A percentile compares a stretch with the other conserved stretches of the same genome.
phyloP scores from a whole-genome alignment of 2,329 filamentous ascomycete genomes.

The Botryosphaeria dothidea region DNA sequence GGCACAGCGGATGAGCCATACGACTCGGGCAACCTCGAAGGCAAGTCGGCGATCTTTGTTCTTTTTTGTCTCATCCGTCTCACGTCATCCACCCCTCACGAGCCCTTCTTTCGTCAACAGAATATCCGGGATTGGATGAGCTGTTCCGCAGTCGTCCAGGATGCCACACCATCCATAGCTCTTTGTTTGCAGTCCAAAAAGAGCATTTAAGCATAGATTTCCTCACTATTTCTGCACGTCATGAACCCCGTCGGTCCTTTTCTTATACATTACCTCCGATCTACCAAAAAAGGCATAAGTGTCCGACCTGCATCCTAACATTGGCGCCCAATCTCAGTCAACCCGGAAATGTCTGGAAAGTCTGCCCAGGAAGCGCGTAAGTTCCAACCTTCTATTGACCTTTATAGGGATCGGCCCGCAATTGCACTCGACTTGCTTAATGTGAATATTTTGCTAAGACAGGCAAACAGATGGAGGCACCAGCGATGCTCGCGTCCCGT shows the following conservation, averaged over 20 bases:
- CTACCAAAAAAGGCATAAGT: not conserved
- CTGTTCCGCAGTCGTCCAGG: not conserved
- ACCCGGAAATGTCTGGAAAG: slow-evolving; percentile 10
- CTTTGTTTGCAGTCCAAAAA: not conserved
- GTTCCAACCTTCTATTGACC: not conserved
- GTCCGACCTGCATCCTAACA: not conserved
- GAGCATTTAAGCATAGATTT: not conserved
- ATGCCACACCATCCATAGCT: not conserved
- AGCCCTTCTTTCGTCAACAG: not conserved
- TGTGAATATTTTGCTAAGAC: too few relatives aligned
- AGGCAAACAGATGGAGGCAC: not conserved
- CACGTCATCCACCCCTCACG: not conserved
- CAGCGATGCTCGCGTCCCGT: not conserved
- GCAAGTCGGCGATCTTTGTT: slow-evolving; percentile 35
- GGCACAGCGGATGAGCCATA: slow-evolving; percentile 71
- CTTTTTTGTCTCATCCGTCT: not conserved
- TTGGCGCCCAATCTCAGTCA: not conserved
- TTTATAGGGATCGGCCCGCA: not conserved
- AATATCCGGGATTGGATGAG: slow-evolving; percentile 6
- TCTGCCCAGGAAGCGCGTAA: not conserved
- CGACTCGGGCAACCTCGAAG: slow-evolving; percentile 74
- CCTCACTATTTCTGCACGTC: too few relatives aligned
- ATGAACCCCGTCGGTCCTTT: not conserved
- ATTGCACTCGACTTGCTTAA: not conserved
- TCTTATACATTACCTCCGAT: not conserved